Evolutionary conservation across 306 rosid species (phyloP).

Genomic region (Castanea sativa): DNA sequence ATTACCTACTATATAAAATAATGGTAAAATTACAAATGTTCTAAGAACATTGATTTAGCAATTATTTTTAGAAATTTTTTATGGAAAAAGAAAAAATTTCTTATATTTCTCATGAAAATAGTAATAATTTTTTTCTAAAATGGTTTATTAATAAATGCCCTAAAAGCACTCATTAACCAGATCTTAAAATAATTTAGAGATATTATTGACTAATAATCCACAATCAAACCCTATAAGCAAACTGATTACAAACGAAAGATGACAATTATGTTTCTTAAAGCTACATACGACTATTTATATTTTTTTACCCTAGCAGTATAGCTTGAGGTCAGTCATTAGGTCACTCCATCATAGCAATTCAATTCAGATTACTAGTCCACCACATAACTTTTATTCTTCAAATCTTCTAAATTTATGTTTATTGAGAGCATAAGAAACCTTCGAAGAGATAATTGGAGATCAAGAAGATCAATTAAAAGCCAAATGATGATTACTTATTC

Average conservation of each 20-base stretch:
- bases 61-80: too few relatives aligned
- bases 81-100: too few relatives aligned
- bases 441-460: constrained; percentile 26
- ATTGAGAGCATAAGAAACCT: constrained; percentile 25
- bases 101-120: too few relatives aligned
- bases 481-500: constrained; percentile 46
- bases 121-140: too few relatives aligned
- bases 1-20: background rate
- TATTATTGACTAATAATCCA: constrained; percentile 46
- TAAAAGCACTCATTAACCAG: too few relatives aligned
- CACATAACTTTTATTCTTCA: constrained; percentile 13
- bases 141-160: too few relatives aligned
- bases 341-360: background rate
- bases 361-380: background rate
- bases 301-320: too few relatives aligned
- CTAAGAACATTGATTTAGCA: too few relatives aligned
- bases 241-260: constrained; percentile 12
- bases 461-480: constrained; percentile 39
- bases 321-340: too few relatives aligned
- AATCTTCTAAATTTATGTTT: constrained; percentile 18
- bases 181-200: constrained; percentile 7
- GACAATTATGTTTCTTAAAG: constrained; percentile 16
- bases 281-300: background rate
- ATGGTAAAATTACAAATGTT: too few relatives aligned
- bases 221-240: background rate